Evolutionary conservation across 805 yeast genomes (phyloP), one percentile per base, ranked within the genome.

Genomic region (Komagataella populi): DNA sequence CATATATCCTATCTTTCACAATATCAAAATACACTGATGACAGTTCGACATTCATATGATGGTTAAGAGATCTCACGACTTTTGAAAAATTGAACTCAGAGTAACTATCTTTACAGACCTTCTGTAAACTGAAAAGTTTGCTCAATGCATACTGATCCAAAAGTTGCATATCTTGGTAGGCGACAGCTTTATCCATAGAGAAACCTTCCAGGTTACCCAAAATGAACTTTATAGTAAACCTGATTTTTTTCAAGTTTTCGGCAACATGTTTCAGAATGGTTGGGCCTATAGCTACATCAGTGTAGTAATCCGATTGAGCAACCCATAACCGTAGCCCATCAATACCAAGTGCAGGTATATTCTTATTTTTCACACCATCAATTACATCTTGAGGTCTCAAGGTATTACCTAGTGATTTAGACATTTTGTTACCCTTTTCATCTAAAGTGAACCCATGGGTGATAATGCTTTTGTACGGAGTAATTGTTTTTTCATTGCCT

Each of bases 381-480:
- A 91, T 77, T 6, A 88, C 77, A 43, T 80, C 80, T 3, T 59
- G 59, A 0, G 98, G 98, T 1, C 76, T 63, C 18, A 90, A 76
- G 0, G 81, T 81, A 58, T 93, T 93, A 0, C 97, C 96, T 44
- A 85, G 67, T 0, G 96, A 87, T 62, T 93, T 93, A 3, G 97
- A 90, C 98, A 91, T 91, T 60, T 93, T 93, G 52, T 76, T 75
- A 16, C 93, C 91, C 55, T 82, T 78, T 56, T 81, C 87, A 67
- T 93, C 99, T 54, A 93, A 68, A 0, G 87, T 84, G 62, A 93
- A 93, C 0, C 99, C 99, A 65, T 93, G 99, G 0, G 99, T 93
- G 23, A 93, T 75, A 44, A 93, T 77, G 22, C 75, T 72, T 54
- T 75, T 76, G 65, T 77, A 93, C 0, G 99, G 98, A 57, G 66